A percentile compares a stretch with the other conserved stretches of the same genome.
These are phyloP conservation scores for Fistulina hepatica DNA, from an alignment of 1,284 basidiomycete genomes.

Conservation along the genomic window DNA sequence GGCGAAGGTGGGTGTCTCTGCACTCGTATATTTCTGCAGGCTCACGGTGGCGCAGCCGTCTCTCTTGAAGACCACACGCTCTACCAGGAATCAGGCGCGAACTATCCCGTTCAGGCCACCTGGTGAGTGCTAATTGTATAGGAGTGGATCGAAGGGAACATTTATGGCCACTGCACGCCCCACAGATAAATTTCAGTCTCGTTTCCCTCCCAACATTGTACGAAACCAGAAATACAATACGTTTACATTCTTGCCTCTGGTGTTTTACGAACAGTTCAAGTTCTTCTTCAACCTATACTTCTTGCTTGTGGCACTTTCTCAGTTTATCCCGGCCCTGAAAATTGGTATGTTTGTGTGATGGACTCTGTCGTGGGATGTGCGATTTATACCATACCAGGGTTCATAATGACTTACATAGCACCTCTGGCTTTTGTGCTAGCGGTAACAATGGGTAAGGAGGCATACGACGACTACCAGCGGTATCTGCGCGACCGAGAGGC, in stretches of 20 bases:
- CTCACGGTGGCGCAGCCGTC: slow-evolving; percentile 5
- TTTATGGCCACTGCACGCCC: slow-evolving; percentile 6
- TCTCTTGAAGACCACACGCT: slow-evolving; percentile 10
- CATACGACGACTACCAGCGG: slow-evolving; percentile 94
- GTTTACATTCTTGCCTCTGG: slow-evolving; percentile 89
- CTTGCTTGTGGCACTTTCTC: slow-evolving; percentile 89
- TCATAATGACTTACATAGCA: slow-evolving; percentile 92
- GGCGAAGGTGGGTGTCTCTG: slow-evolving; percentile 10
- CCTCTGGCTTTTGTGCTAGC: slow-evolving; percentile 91
- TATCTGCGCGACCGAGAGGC: slow-evolving; percentile 87
- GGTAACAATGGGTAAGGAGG: slow-evolving; percentile 98
- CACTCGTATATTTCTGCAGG: slow-evolving; percentile 10
- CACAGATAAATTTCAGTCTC: slow-evolving; percentile 56
- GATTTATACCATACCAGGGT: slow-evolving; percentile 42
- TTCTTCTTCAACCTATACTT: slow-evolving; percentile 99
- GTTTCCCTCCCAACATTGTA: slow-evolving; percentile 78
- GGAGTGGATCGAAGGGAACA: background rate
- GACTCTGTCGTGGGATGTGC: background rate
- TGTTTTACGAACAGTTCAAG: slow-evolving; percentile 99
- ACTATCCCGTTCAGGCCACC: slow-evolving; percentile 68
- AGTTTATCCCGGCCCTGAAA: slow-evolving; percentile 93
- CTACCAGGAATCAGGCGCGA: slow-evolving; percentile 56
- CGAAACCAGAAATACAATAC: slow-evolving; percentile 98
- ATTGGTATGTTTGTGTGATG: slow-evolving; percentile 66
- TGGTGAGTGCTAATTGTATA: slow-evolving; percentile 33